Conservation (phyloP, 257 asterid genomes). For the Solanum sejunctum region DNA sequence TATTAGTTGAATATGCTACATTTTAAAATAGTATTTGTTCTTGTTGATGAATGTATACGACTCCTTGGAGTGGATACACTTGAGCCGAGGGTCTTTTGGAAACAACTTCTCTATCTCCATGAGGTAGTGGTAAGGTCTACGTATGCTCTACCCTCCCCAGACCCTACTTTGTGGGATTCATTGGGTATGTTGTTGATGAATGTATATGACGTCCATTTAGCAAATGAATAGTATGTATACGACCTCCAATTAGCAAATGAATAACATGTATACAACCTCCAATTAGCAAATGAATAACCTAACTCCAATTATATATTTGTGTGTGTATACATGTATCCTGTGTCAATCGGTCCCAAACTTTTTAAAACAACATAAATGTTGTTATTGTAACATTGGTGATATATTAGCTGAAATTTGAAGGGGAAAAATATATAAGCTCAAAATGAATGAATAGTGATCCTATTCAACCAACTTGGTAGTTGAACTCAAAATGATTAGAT, state of each 20-base stretch:
- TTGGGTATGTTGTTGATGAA: no score
- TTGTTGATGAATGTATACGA: background rate
- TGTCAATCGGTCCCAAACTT: background rate
- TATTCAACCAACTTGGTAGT: background rate
- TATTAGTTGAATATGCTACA: background rate
- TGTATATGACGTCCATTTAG: no score
- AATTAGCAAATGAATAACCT: background rate
- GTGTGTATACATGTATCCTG: background rate
- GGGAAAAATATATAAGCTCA: background rate
- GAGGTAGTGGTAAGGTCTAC: no score
- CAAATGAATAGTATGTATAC: no score
- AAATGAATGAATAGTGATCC: background rate
- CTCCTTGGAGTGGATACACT: no score
- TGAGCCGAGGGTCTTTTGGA: no score
- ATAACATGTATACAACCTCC: background rate
- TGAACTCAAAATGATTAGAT: background rate
- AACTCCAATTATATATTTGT: background rate
- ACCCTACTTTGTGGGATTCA: no score
- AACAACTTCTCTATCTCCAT: no score
- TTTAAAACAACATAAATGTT: background rate
- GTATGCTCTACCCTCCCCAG: no score
- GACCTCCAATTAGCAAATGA: no score
- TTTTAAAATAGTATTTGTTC: background rate
- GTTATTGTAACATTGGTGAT: background rate
- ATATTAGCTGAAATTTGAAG: background rate